Percentiles rank a stretch among this genome's conserved stretches.
Evolutionary conservation across 2,329 filamentous ascomycete species (phyloP).

Genomic region (Periglandula ipomoeae): DNA sequence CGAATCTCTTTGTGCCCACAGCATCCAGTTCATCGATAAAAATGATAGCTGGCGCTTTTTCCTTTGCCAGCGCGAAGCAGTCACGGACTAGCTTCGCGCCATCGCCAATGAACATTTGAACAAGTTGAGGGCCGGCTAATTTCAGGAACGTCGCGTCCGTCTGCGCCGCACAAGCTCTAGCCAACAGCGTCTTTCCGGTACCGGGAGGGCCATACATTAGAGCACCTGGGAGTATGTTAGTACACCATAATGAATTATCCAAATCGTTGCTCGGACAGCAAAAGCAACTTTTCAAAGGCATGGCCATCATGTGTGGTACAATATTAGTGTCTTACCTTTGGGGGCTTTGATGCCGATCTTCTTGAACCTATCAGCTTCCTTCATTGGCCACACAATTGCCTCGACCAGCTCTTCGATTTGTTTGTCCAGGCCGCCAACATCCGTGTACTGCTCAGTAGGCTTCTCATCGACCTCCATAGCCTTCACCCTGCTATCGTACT

Average conservation of each 20-base stretch:
- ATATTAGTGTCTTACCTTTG: slow-evolving; percentile 63
- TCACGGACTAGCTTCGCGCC: slow-evolving; percentile 96
- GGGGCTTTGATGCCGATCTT: slow-evolving; percentile 99
- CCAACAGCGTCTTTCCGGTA: slow-evolving; percentile 85
- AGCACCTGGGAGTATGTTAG: slow-evolving; percentile 61
- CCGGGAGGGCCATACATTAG: slow-evolving; percentile 95
- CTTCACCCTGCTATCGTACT: slow-evolving; percentile 98
- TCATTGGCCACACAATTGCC: slow-evolving; percentile 99
- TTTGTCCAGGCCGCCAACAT: slow-evolving; percentile 95
- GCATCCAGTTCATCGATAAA: slow-evolving; percentile 99
- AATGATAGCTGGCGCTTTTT: slow-evolving; percentile 98
- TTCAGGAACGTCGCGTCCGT: slow-evolving; percentile 98
- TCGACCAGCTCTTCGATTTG: slow-evolving; percentile 98
- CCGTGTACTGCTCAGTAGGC: slow-evolving; percentile 96
- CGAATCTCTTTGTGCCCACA: slow-evolving; percentile 97
- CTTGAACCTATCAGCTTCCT: slow-evolving; percentile 97
- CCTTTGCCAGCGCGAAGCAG: slow-evolving; percentile 94
- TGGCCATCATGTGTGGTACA: neutral
- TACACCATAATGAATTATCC: neutral
- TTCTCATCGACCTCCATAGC: slow-evolving; percentile 99
- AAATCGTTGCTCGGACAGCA: neutral
- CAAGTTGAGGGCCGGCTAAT: slow-evolving; percentile 90
- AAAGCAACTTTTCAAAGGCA: too few relatives aligned
- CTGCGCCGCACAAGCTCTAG: slow-evolving; percentile 92
- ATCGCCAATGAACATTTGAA: slow-evolving; percentile 99